Percentiles rank a stretch among this genome's conserved stretches.
These are phyloP conservation scores for Aspergillus carlsbadensis DNA, from an alignment of 495 filamentous ascomycete species.

Conservation along the genomic window DNA sequence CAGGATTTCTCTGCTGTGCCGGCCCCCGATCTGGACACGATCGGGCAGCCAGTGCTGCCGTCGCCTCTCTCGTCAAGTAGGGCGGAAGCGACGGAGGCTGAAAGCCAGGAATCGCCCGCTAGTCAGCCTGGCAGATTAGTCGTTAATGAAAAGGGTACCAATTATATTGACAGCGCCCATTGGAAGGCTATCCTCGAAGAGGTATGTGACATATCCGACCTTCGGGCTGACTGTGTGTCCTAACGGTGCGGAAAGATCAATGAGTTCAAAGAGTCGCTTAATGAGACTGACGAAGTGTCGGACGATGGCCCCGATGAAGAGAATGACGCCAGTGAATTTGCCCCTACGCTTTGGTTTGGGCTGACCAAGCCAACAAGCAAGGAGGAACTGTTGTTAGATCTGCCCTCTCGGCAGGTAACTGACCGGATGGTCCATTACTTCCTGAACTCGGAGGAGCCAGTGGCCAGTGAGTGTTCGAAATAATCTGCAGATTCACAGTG, in stretches of 20 bases:
- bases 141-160: conserved; percentile 50
- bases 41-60: not conserved
- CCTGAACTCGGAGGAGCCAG: conserved; percentile 43
- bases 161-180: conserved; percentile 49
- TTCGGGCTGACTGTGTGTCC: conserved; percentile 6
- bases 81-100: not conserved
- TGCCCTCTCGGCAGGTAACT: conserved; percentile 39
- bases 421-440: conserved; percentile 49
- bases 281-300: conserved; percentile 17
- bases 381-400: conserved; percentile 38
- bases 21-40: not conserved
- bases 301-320: conserved; percentile 25
- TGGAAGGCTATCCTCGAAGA: conserved; percentile 54
- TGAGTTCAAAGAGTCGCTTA: conserved; percentile 23
- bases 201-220: conserved; percentile 26
- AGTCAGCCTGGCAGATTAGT: conserved; percentile 70
- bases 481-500: not conserved
- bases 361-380: conserved; percentile 28
- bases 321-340: conserved; percentile 16
- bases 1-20: not conserved
- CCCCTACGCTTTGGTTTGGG: conserved; percentile 43
- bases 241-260: conserved; percentile 31
- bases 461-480: conserved; percentile 29
- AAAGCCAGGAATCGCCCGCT: conserved; percentile 1
- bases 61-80: not conserved